Percentiles rank a stretch among this genome's conserved stretches.
These are phyloP conservation scores for Drechslera avenae DNA, from an alignment of 2,329 filamentous ascomycete species.

Conservation along the genomic window DNA sequence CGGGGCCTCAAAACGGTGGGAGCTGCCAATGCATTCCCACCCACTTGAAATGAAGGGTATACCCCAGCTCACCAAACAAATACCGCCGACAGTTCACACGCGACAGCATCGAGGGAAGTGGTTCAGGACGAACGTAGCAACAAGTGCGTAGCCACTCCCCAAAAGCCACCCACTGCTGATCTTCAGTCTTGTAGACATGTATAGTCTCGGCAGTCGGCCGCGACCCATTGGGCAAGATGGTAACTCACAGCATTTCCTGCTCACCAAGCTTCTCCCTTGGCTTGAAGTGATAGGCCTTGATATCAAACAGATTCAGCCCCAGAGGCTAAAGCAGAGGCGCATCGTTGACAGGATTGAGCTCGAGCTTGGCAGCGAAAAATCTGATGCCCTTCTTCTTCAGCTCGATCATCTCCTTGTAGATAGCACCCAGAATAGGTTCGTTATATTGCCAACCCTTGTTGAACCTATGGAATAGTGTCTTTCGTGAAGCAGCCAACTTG, in stretches of 20 bases:
- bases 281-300: not conserved
- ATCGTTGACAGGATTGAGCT: not conserved
- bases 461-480: not conserved
- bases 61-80: too few species aligned
- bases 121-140: too few species aligned
- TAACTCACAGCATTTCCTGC: not conserved
- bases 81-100: too few species aligned
- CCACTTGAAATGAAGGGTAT: not conserved
- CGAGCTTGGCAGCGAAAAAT: not conserved
- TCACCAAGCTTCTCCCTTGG: not conserved
- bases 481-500: not conserved
- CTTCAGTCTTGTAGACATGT: not conserved
- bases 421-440: not conserved
- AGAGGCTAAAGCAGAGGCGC: not conserved
- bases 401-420: not conserved
- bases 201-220: not conserved
- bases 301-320: not conserved
- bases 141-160: not conserved
- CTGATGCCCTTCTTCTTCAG: not conserved
- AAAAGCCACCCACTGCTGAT: not conserved
- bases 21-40: not conserved
- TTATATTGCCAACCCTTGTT: not conserved
- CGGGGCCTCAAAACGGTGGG: not conserved
- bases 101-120: too few species aligned
- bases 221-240: not conserved